phyloP scores from a whole-genome alignment of 306 rosid species.

The Psophocarpus tetragonolobus region DNA sequence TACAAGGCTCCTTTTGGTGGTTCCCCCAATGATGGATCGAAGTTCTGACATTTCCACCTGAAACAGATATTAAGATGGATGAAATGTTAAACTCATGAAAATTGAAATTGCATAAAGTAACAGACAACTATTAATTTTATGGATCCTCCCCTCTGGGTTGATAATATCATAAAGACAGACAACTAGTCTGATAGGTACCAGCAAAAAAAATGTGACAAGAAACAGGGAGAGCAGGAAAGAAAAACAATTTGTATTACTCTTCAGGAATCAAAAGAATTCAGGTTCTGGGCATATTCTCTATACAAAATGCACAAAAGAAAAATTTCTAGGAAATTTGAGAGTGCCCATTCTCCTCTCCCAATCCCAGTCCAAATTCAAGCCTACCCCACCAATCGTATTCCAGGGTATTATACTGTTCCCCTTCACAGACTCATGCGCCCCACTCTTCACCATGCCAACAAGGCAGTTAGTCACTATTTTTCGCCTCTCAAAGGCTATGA shows the following conservation, averaged over 20 bases:
- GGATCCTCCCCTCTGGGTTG: background rate
- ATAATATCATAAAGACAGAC: background rate
- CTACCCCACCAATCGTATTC: no score
- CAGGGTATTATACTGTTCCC: background rate
- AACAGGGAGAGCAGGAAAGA: background rate
- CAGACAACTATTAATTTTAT: constrained; percentile 1
- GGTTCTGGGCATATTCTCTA: background rate
- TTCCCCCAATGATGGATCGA: constrained; percentile 71
- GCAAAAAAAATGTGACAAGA: background rate
- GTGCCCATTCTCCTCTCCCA: background rate
- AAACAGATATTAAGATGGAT: constrained; percentile 27
- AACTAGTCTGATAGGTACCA: background rate
- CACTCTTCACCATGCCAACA: background rate
- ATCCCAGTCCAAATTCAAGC: background rate
- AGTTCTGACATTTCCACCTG: constrained; percentile 99
- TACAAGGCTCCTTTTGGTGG: constrained; percentile 80
- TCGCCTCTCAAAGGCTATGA: background rate
- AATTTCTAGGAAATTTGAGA: background rate
- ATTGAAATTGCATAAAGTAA: constrained; percentile 15
- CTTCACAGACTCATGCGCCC: background rate
- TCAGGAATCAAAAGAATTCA: background rate
- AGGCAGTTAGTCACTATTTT: background rate
- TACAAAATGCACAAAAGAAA: background rate
- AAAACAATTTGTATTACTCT: background rate
- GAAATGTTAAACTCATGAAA: background rate